Evolutionary conservation across 331 rosid genomes (phyloP), one percentile per base, ranked within the genome.

Genomic region (Quercus phellos): DNA sequence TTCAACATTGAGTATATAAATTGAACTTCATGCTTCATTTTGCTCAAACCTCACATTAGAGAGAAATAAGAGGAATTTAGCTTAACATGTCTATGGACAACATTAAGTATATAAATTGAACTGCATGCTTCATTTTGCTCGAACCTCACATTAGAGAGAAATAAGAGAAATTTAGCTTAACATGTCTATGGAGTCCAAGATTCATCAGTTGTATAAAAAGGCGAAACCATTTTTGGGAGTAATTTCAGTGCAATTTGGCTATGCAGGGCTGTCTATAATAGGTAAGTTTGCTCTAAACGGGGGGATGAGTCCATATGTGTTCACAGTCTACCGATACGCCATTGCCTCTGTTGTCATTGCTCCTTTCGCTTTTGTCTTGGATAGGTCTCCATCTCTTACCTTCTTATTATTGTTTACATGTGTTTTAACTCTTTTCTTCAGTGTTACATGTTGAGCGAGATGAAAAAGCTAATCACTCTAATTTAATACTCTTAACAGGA

Each of bases 231-330:
- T 38, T 38, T 38, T 38, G 46, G 46, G 46, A 38, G 46, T 38
- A 38, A 38, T 38, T 38, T 38, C 46, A 38, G 46, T 38, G 46
- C 46, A 38, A 38, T 38, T 38, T 38, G 46, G 46, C 46, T 38
- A 87, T 13, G 68, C 50, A 35, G 91, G 90, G 67, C 69, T 89
- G 88, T 5, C 82, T 53, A 77, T 87, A 35, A 76, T 89, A 11
- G 42, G 75, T 4, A 89, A 85, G 56, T 70, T 74, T 42, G 85
- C 93, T 53, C 46, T 38, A 38, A 38, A 38, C 0, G 7, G 0
- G 46, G 46, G 46, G 46, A 38, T 38, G 46, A 38, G 93, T 77
- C 85, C 64, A 43, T 78, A 82, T 30, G 86, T 89, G 5, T 27
- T 89, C 11, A 81, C 71, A 3, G 93, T 70, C 27, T 89, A 85